These are phyloP conservation scores for Phialemonium atrogriseum DNA, from an alignment of 2,329 filamentous ascomycete species.

Conservation along the genomic window DNA sequence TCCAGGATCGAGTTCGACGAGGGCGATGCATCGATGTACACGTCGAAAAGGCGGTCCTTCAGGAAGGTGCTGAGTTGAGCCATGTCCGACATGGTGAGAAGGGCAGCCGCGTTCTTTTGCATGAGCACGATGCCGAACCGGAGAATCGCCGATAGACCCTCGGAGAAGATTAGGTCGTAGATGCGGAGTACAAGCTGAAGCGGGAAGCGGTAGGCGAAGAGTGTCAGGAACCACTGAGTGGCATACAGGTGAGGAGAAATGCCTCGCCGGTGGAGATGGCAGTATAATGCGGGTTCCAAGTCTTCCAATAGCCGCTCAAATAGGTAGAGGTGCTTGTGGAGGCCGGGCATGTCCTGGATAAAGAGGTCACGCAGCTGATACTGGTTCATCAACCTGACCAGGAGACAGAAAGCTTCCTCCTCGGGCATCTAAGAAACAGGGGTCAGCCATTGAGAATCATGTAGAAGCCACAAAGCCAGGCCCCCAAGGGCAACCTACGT, in stretches of 20 bases:
- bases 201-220: constrained; percentile 98
- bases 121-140: constrained; percentile 94
- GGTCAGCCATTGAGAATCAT: constrained; percentile 1
- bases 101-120: constrained; percentile 77
- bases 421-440: constrained; percentile 99
- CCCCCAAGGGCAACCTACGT: constrained; percentile 44
- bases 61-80: constrained; percentile 77
- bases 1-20: constrained; percentile 90
- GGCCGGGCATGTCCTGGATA: constrained; percentile 88
- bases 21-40: constrained; percentile 90
- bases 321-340: constrained; percentile 88
- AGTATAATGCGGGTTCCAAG: constrained; percentile 86
- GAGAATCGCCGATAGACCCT: constrained; percentile 86
- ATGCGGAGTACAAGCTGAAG: constrained; percentile 92
- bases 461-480: not conserved
- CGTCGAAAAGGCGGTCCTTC: constrained; percentile 91
- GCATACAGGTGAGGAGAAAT: constrained; percentile 91
- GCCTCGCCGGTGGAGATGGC: constrained; percentile 79
- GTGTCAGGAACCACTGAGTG: constrained; percentile 96
- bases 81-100: constrained; percentile 89
- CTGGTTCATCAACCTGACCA: constrained; percentile 93
- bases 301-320: constrained; percentile 94
- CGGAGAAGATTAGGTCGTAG: constrained; percentile 89
- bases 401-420: constrained; percentile 88
- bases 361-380: constrained; percentile 91